These are phyloP conservation scores for Curvularia sp. DNA, from an alignment of 2,329 filamentous ascomycete genomes.

Conservation along the genomic window DNA sequence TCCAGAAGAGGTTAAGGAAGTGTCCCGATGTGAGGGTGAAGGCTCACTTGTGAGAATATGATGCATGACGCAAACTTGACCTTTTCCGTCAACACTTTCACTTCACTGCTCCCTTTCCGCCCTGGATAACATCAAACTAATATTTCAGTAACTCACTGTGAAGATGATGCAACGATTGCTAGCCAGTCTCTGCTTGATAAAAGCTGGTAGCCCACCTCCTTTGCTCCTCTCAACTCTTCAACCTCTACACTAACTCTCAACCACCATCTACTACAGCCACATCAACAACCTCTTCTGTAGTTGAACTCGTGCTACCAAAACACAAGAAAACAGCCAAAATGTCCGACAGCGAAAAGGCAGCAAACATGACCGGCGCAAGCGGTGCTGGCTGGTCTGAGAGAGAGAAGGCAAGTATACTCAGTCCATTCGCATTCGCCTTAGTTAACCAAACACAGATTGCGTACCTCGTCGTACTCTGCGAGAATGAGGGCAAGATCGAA, in stretches of 20 bases:
- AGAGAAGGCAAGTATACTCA: constrained; percentile 23
- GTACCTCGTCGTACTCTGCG: constrained; percentile 30
- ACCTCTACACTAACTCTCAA: background rate
- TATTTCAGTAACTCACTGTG: background rate
- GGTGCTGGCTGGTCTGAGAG: constrained; percentile 31
- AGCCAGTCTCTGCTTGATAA: background rate
- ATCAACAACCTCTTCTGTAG: background rate
- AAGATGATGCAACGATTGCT: constrained; percentile 3
- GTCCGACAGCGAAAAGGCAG: constrained; percentile 14
- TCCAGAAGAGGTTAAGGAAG: too few species aligned
- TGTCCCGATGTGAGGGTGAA: background rate
- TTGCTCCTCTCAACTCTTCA: background rate
- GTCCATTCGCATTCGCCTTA: background rate
- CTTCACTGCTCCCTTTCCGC: background rate
- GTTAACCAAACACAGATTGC: constrained; percentile 25
- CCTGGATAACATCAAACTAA: background rate
- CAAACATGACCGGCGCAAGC: constrained; percentile 20
- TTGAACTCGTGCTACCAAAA: background rate
- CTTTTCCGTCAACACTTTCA: background rate
- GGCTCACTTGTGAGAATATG: background rate
- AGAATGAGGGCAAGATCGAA: constrained; percentile 28
- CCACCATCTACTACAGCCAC: background rate
- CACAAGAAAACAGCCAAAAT: constrained; percentile 8
- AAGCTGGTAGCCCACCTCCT: background rate
- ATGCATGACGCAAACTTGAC: background rate